These are phyloP conservation scores for Didymella lethalis DNA, from an alignment of 2,329 filamentous ascomycete genomes.

Conservation along the genomic window DNA sequence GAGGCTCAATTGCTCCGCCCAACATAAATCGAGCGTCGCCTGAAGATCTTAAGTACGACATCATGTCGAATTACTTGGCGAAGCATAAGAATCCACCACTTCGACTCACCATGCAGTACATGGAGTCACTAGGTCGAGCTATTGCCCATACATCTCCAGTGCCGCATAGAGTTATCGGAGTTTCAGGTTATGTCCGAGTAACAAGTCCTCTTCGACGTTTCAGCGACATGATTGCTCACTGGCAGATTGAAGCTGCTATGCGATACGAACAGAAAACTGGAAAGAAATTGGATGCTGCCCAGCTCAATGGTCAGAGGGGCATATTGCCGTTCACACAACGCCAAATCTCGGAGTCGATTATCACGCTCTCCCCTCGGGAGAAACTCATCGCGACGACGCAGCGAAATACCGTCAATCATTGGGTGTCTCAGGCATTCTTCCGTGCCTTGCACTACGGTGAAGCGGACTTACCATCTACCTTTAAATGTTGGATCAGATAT, in stretches of 20 bases:
- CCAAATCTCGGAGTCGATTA: slow-evolving; percentile 60
- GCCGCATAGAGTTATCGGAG: slow-evolving; percentile 60
- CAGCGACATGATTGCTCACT: slow-evolving; percentile 67
- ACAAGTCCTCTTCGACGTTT: slow-evolving; percentile 69
- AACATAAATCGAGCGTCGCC: slow-evolving; percentile 20
- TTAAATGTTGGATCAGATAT: slow-evolving; percentile 45
- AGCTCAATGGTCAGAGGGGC: slow-evolving; percentile 46
- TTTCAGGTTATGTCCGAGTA: slow-evolving; percentile 63
- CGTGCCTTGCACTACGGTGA: slow-evolving; percentile 66
- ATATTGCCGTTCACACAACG: slow-evolving; percentile 60
- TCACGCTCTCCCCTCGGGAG: slow-evolving; percentile 55
- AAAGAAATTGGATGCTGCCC: slow-evolving; percentile 48
- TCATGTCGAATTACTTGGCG: slow-evolving; percentile 50
- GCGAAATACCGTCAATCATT: slow-evolving; percentile 53
- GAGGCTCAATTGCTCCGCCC: slow-evolving; percentile 49
- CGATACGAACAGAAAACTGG: slow-evolving; percentile 62
- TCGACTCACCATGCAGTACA: slow-evolving; percentile 53
- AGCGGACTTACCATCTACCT: slow-evolving; percentile 58
- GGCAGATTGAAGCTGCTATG: slow-evolving; percentile 70
- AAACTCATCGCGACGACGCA: slow-evolving; percentile 53
- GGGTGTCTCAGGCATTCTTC: slow-evolving; percentile 63
- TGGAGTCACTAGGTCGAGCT: slow-evolving; percentile 52
- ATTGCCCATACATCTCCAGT: slow-evolving; percentile 58
- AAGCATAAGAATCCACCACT: slow-evolving; percentile 48
- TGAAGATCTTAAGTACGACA: slow-evolving; percentile 36